These are phyloP conservation scores for Brassica napus DNA, from an alignment of 345 rosid genomes.

Conservation along the genomic window Da-Ae NC_063442.1:3405501-3406000, in stretches of 20 bases:
- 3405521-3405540: constrained; percentile 52
- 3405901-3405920: constrained; percentile 32
- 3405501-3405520: constrained; percentile 73
- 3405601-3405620: background rate
- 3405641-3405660: background rate
- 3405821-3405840: background rate
- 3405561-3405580: background rate
- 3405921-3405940: constrained; percentile 31
- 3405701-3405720: background rate
- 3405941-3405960: constrained; percentile 29
- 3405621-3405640: background rate
- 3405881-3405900: background rate
- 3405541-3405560: background rate
- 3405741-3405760: background rate
- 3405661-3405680: background rate
- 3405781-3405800: background rate
- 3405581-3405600: background rate
- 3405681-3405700: background rate
- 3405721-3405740: background rate
- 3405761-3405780: background rate
- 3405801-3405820: background rate
- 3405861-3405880: background rate
- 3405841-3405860: background rate
- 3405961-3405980: constrained; percentile 35
- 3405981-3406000: background rate